Evolutionary conservation across 192 early-diverging fungal species (phyloP).

Genomic region (Chytriomyces sp.): DNA sequence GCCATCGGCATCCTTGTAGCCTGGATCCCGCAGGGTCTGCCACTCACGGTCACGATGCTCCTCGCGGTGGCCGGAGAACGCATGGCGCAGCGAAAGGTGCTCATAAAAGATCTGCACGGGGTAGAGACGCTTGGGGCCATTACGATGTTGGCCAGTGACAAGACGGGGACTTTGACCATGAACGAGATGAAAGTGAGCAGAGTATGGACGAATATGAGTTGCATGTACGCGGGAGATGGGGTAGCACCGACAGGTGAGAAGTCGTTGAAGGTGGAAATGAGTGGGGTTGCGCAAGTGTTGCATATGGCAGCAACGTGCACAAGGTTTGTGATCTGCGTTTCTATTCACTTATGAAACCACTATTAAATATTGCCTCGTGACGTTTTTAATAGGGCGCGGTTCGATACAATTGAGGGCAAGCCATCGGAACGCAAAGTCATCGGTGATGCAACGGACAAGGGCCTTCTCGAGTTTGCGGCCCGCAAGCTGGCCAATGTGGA

Average conservation of each 20-base stretch:
- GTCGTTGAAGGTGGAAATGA: slow-evolving; percentile 41
- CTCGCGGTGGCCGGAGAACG: slow-evolving; percentile 52
- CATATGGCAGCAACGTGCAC: slow-evolving; percentile 64
- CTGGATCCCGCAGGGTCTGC: slow-evolving; percentile 63
- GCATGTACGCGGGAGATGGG: slow-evolving; percentile 34
- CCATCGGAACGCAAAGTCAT: slow-evolving; percentile 22
- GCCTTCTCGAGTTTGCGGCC: slow-evolving; percentile 75
- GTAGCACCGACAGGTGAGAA: slow-evolving; percentile 12
- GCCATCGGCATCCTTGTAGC: slow-evolving; percentile 62
- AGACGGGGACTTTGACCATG: slow-evolving; percentile 72
- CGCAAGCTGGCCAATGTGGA: slow-evolving; percentile 74
- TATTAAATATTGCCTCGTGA: not conserved
- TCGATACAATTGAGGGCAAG: slow-evolving; percentile 24
- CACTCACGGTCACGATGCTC: slow-evolving; percentile 60
- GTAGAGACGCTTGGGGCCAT: slow-evolving; percentile 68
- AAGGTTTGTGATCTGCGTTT: slow-evolving; percentile 9
- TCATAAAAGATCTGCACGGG: slow-evolving; percentile 66
- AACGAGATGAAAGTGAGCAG: slow-evolving; percentile 61
- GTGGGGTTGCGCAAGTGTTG: slow-evolving; percentile 71
- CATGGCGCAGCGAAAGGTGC: slow-evolving; percentile 56
- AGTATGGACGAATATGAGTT: slow-evolving; percentile 43
- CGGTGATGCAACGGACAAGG: slow-evolving; percentile 89
- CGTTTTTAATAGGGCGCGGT: slow-evolving; percentile 18
- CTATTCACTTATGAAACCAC: not conserved
- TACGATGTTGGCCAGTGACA: slow-evolving; percentile 70